Conservation (phyloP, 2,329 filamentous ascomycete species). For the Waltergamsia citrina region DNA sequence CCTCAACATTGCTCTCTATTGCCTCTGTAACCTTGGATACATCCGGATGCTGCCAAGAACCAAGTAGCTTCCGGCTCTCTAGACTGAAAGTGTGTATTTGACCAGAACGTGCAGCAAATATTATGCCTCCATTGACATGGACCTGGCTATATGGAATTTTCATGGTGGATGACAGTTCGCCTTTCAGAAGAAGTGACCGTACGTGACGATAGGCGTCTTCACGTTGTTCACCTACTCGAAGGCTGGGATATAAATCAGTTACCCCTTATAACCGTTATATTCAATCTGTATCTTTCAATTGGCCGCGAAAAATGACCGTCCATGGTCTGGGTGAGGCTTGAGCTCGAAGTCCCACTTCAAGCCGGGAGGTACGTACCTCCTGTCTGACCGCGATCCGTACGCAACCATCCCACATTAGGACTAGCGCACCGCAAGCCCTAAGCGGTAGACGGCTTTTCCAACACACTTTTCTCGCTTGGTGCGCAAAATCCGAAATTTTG, state of each 20-base stretch:
- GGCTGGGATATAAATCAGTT: no score
- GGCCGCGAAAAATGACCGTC: no score
- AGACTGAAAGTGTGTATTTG: slow-evolving; percentile 60
- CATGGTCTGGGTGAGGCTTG: no score
- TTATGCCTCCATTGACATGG: slow-evolving; percentile 39
- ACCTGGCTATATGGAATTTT: slow-evolving; percentile 58
- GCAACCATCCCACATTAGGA: slow-evolving; percentile 2
- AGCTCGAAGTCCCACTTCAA: no score
- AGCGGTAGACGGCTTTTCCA: slow-evolving; percentile 9
- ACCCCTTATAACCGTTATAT: no score
- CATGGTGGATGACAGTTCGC: slow-evolving; percentile 17
- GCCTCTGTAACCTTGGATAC: slow-evolving; percentile 21
- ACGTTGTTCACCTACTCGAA: no score
- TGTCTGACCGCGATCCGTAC: neutral
- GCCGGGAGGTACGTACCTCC: slow-evolving; percentile 5
- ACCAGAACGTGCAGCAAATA: slow-evolving; percentile 68
- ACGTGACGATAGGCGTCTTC: no score
- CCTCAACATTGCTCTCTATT: slow-evolving; percentile 12
- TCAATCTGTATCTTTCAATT: no score
- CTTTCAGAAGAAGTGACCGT: no score
- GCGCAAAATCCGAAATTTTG: no score
- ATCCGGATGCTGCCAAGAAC: slow-evolving; percentile 49
- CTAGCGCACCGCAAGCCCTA: slow-evolving; percentile 27
- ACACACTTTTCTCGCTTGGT: no score
- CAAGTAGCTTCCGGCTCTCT: slow-evolving; percentile 46